Percentiles rank a stretch among this genome's conserved stretches.
phyloP scores from a whole-genome alignment of 768 basidiomycete species.

The Lactarius akahatsu region DNA sequence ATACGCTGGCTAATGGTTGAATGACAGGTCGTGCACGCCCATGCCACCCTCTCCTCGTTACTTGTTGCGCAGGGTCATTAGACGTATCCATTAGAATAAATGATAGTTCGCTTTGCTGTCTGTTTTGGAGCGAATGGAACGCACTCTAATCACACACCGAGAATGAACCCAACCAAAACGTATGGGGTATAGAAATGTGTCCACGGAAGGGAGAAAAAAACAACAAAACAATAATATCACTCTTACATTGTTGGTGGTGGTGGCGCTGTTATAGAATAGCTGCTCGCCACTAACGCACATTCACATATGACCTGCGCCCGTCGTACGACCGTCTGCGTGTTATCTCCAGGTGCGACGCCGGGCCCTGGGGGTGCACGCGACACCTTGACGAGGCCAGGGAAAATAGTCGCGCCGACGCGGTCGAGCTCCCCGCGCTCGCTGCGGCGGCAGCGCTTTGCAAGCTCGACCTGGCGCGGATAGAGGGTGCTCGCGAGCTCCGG shows the following conservation, averaged over 20 bases:
- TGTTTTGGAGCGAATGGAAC: not conserved
- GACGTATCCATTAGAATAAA: slow-evolving; percentile 18
- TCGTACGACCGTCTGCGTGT: slow-evolving; percentile 70
- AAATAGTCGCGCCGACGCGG: slow-evolving; percentile 79
- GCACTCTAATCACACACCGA: not conserved
- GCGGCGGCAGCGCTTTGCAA: slow-evolving; percentile 76
- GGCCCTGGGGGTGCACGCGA: slow-evolving; percentile 43
- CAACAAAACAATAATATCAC: not conserved
- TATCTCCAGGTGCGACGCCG: slow-evolving; percentile 44
- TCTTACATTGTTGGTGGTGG: slow-evolving; percentile 8
- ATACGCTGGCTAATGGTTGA: slow-evolving; percentile 20
- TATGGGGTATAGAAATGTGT: not conserved
- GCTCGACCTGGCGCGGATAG: slow-evolving; percentile 78
- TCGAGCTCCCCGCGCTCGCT: slow-evolving; percentile 74
- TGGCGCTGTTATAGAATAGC: slow-evolving; percentile 13
- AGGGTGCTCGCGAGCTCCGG: slow-evolving; percentile 76
- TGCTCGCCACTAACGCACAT: slow-evolving; percentile 55
- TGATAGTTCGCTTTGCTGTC: not conserved
- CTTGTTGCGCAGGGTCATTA: slow-evolving; percentile 52
- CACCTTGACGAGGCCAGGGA: slow-evolving; percentile 86
- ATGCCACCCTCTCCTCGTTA: slow-evolving; percentile 80
- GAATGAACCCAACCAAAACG: not conserved
- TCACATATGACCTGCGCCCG: slow-evolving; percentile 87
- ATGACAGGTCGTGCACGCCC: slow-evolving; percentile 71
- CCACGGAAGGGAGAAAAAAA: not conserved